Percentiles rank a stretch among this genome's conserved stretches.
These are phyloP conservation scores for Fistulina hepatica DNA, from an alignment of 1,284 basidiomycete genomes.

Conservation along the genomic window DNA sequence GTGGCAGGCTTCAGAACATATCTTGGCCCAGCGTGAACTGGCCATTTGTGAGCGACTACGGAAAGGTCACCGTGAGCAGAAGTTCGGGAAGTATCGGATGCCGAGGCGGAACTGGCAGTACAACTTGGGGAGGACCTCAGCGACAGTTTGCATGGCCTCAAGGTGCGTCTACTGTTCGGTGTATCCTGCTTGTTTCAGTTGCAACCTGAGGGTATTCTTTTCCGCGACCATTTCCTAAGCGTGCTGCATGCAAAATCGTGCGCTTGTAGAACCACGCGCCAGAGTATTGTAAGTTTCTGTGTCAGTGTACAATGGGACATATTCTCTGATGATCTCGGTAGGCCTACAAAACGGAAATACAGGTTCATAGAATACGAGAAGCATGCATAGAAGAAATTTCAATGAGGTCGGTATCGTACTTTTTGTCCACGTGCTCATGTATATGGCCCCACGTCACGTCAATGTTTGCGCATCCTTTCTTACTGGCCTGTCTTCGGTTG, in stretches of 20 bases:
- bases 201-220: constrained; percentile 88
- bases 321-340: constrained; percentile 20
- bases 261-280: constrained; percentile 64
- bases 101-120: constrained; percentile 63
- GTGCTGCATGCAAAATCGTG: constrained; percentile 71
- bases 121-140: constrained; percentile 88
- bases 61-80: constrained; percentile 53
- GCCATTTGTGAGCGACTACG: constrained; percentile 31
- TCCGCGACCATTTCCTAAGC: constrained; percentile 82
- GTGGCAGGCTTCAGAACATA: constrained; percentile 14
- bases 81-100: constrained; percentile 70
- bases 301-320: neutral
- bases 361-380: constrained; percentile 77
- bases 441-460: no score
- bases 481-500: no score
- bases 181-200: constrained; percentile 6
- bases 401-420: no score
- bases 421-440: no score
- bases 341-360: constrained; percentile 50
- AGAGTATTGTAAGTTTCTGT: constrained; percentile 54
- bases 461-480: no score
- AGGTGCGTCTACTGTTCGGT: constrained; percentile 43
- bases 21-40: neutral
- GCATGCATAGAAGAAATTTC: constrained; percentile 80
- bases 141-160: constrained; percentile 77